phyloP scores from a whole-genome alignment of 1,139 yeast species.

The Magnusiomyces paraingens region DNA sequence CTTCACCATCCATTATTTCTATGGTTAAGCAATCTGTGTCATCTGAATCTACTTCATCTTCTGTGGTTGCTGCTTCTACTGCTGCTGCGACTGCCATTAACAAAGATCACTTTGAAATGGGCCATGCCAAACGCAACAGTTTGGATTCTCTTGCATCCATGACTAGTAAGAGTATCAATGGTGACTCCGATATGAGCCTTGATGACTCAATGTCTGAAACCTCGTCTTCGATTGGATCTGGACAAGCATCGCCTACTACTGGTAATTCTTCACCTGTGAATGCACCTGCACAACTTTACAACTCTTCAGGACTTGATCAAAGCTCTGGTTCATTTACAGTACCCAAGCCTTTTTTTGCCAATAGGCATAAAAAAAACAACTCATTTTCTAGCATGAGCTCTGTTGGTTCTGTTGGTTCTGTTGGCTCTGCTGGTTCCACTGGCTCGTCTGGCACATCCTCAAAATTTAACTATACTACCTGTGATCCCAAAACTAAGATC shows the following conservation, averaged over 20 bases:
- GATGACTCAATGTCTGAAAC: conserved; percentile 1
- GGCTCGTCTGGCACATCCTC: no score
- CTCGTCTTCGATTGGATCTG: neutral
- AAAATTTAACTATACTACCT: no score
- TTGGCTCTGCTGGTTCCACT: no score
- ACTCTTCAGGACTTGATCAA: no score
- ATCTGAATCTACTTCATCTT: neutral
- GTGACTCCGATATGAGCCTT: conserved; percentile 3
- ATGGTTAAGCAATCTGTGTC: neutral
- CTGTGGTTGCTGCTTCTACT: neutral
- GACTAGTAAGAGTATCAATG: conserved; percentile 3
- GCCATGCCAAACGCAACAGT: conserved; percentile 1
- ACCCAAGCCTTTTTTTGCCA: no score
- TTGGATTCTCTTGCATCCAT: conserved; percentile 9
- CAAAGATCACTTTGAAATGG: neutral
- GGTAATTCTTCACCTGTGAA: neutral
- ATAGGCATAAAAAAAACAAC: no score
- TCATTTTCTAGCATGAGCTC: no score
- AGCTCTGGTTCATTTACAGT: no score
- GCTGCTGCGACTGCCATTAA: neutral
- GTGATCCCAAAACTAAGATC: no score
- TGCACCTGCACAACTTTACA: no score
- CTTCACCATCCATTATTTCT: neutral
- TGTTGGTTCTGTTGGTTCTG: no score
- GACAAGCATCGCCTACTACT: neutral